Base-by-base conservation (phyloP, 2,329 filamentous ascomycete genomes). In the Claviceps capensis region DNA sequence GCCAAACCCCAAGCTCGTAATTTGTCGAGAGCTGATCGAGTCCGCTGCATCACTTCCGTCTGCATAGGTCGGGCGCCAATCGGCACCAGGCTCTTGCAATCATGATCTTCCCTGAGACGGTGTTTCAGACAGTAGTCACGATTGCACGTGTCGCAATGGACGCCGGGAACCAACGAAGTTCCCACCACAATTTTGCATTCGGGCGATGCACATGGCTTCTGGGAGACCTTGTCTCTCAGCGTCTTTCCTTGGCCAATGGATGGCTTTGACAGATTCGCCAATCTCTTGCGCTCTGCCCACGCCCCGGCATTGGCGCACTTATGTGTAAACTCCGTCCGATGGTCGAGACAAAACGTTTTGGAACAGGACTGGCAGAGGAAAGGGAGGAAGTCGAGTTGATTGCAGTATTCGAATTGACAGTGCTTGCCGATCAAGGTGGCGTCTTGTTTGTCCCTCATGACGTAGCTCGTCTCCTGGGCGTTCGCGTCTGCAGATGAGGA, bases 351-450 rank as follows among this genome's bases (percentile, higher is more conserved):
- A 72, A 83, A 98, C 16, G 85, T 91, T 53, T 80, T 78, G 57
- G 67, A 78, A 71, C 93, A 98, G 59, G 86, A 93, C 65, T 94
- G 87, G 72, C 93, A 98, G 63, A 82, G 78, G 69, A 97, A 97
- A 4, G 93, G 93, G 4, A 98, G 81, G 68, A 98, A 97, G 70
- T 97, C 93, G 55, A 97, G 86, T 65, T 93, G 86, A 65, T 90
- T 85, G 75, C 93, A 98, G 75, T 88, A 94, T 58, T 85, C 75
- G 69, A 86, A 84, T 67, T 96, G 82, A 77, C 93, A 98, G 73
- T 96, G 90, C 56, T 81, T 81, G 68, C 93, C 93, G 60, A 97
- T 85, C 23, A 90, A 79, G 61, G 87, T 84, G 47, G 90, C 84
- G 69, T 96, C 90, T 65, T 76, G 65, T 54, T 69, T 77, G 62